Base-by-base conservation (phyloP, 2,329 filamentous ascomycete genomes). In the Botrytis porri region DNA sequence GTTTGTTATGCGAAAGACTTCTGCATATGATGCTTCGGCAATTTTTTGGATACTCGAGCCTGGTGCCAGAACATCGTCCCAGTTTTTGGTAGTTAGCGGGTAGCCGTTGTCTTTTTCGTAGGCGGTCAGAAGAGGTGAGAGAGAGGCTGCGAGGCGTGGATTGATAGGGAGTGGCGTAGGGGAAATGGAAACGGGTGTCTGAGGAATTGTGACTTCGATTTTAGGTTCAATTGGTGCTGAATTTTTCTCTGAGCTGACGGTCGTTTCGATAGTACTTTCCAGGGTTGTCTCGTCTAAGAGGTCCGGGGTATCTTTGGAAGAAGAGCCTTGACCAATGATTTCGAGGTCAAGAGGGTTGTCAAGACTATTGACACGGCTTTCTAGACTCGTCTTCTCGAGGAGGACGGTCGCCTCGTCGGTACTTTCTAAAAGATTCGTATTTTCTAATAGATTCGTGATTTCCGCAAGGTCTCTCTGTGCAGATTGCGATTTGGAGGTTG, bases 11-110 rank as follows among this genome's bases (percentile, higher is more conserved):
- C 88, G 87, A 77, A 90, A 91, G 16, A 91, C 88, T 78, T 91
- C 89, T 9, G 89, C 88, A 76, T 88, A 91, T 3, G 89, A 91
- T 8, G 89, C 89, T 79, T 91, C 89, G 16, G 89, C 89, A 69
- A 91, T 91, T 81, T 91, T 91, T 61, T 85, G 84, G 66, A 91
- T 88, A 51, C 81, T 80, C 77, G 87, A 85, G 25, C 83, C 84
- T 0, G 83, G 81, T 0, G 86, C 85, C 66, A 88, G 88, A 43
- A 91, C 83, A 70, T 90, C 88, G 43, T 84, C 81, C 89, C 89
- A 91, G 6, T 73, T 71, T 12, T 60, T 70, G 9, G 75, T 70
- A 6, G 43, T 29, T 16, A 80, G 60, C 4, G 61, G 37, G 1
- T 64, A 43, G 5, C 74, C 71, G 14, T 71, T 62, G 60, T 80